phyloP scores from a whole-genome alignment of 129 eudicot genomes.

The Pseudognaphalium luteoalbum region DNA sequence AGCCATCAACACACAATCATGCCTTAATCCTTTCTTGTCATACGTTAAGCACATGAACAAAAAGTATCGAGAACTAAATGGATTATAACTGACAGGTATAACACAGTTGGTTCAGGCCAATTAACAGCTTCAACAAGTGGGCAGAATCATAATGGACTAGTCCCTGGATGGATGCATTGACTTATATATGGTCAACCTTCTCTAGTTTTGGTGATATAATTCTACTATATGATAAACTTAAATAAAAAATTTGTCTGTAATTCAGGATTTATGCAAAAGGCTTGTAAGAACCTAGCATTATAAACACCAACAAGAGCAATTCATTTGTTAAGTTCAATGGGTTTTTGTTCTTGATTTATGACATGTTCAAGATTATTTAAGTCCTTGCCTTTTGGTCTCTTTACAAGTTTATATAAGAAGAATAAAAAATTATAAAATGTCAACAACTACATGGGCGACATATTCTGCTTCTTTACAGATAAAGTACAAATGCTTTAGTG shows the following conservation, averaged over 20 bases:
- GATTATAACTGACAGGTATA: constrained; percentile 46
- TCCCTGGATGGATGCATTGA: constrained; percentile 93
- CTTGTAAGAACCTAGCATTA: constrained; percentile 23
- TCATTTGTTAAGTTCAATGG: constrained; percentile 12
- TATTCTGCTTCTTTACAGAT: constrained; percentile 19
- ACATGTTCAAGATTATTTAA: constrained; percentile 8
- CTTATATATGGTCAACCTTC: constrained; percentile 24
- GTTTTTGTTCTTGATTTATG: background rate
- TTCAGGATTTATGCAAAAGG: constrained; percentile 17
- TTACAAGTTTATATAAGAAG: constrained; percentile 17
- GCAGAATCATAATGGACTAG: constrained; percentile 58
- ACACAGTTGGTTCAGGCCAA: constrained; percentile 56
- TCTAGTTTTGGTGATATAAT: constrained; percentile 30
- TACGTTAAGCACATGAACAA: background rate
- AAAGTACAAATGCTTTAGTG: constrained; percentile 12
- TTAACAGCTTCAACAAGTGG: constrained; percentile 49
- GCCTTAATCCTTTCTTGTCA: background rate
- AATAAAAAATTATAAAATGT: constrained; percentile 9
- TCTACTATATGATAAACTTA: constrained; percentile 26
- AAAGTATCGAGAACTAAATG: constrained; percentile 10
- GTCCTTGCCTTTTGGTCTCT: constrained; percentile 15
- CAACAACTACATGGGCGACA: constrained; percentile 20
- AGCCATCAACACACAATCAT: background rate
- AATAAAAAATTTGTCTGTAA: constrained; percentile 24
- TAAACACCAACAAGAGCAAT: background rate